Evolutionary conservation across 257 asterid species (phyloP), one percentile per base, ranked within the genome.

Genomic region (Solanum virginianum): DNA sequence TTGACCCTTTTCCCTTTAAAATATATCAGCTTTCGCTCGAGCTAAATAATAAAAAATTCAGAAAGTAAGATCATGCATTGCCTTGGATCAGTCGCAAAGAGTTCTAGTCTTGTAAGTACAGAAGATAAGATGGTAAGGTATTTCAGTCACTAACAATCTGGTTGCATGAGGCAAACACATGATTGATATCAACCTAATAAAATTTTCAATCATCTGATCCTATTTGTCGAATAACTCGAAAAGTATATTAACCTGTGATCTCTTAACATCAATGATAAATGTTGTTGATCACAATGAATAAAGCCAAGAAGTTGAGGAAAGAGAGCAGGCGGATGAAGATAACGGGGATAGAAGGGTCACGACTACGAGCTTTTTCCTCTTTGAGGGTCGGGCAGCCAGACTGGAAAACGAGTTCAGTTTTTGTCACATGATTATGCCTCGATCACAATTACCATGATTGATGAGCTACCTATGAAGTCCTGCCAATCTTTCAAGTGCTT

Each of bases 401-500:
- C 81, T 53, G 85, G 81, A 69, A 83, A 24, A 51, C 0, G 10
- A 15, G 51, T 79, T 79, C 66, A 26, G 12, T 51, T 53, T 53
- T 79, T 47, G 49, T 53, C 82, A 79, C 17, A 10, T 9, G 29
- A 53, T 26, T 79, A 65, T 65, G 10, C 26, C 49, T 43, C 13
- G 49, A 0, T 29, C 4, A 5, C 65, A 51, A 51, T 4, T 15
- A 77, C 24, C 81, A 75, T 47, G 8, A 24, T 8, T 49, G 62
- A 77, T 77, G 63, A 77, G 49, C 83, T 53, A 53, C 83, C 45
- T 53, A 10, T 79, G 41, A 17, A 26, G 83, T 79, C 24, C 18
- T 53, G 80, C 29, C 83, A 15, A 39, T 24, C 49, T 80, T 62
- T 93, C 91, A 96, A 84, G 90, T 94, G 87, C 89, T 94, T 63